Base-by-base conservation (phyloP, 306 rosid genomes). In the Vachellia collinsii region DNA sequence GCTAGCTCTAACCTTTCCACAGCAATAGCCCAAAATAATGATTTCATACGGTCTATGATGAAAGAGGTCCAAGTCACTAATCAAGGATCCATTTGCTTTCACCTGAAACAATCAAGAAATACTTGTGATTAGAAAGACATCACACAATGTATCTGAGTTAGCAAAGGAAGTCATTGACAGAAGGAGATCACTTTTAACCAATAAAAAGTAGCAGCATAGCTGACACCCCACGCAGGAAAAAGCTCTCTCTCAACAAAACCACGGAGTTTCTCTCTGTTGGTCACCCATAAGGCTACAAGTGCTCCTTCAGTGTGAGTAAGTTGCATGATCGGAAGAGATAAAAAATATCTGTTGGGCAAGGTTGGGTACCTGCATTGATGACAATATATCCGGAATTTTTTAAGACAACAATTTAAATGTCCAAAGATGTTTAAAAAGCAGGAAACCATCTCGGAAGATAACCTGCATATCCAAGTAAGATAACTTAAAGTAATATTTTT, bases 41-140 rank as follows among this genome's bases (percentile, higher is more conserved):
- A 91, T 85, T 80, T 94, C 99, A 39, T 94, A 94, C 8, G 99
- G 99, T 85, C 92, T 89, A 81, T 93, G 99, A 87, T 93, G 97
- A 80, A 93, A 93, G 77, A 91, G 90, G 80, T 94, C 99, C 68
- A 94, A 76, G 85, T 94, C 97, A 88, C 87, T 59, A 72, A 91
- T 91, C 90, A 82, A 79, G 12, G 92, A 90, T 78, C 92, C 95
- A 78, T 90, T 90, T 77, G 90, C 82, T 89, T 93, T 94, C 76
- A 94, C 95, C 99, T 94, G 88, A 47, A 70, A 75, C 39, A 65
- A 22, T 77, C 81, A 66, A 76, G 50, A 53, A 59, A 81, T 74
- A 80, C 34, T 79, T 58, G 53, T 74, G 68, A n/a, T 83, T 53
- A 81, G 64, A 73, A 76, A 71, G 79, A 70, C 74, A 74, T 74